Evolutionary conservation across 176 grass and related monocot species (phyloP).

Genomic region (Tillandsia leiboldiana): DNA sequence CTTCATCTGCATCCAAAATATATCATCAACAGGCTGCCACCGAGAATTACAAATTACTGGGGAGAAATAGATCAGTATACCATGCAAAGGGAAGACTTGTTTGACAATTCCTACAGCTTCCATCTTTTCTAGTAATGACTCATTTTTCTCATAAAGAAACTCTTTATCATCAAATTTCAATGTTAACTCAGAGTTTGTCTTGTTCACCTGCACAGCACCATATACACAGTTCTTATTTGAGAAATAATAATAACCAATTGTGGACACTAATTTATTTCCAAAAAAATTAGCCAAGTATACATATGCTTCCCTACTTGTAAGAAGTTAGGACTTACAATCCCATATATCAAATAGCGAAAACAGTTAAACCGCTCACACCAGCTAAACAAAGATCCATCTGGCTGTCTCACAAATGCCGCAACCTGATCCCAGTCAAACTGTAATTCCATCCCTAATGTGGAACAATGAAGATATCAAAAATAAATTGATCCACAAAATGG

Average conservation of each 20-base stretch:
- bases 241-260: slow-evolving; percentile 20
- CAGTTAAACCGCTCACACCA: slow-evolving; percentile 79
- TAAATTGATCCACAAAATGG: background rate
- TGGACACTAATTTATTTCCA: slow-evolving; percentile 1
- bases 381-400: slow-evolving; percentile 84
- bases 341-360: slow-evolving; percentile 71
- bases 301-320: background rate
- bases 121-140: slow-evolving; percentile 60
- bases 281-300: background rate
- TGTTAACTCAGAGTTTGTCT: slow-evolving; percentile 38
- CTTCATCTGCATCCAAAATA: slow-evolving; percentile 52
- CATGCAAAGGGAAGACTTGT: slow-evolving; percentile 86
- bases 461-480: slow-evolving; percentile 6
- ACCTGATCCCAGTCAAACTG: slow-evolving; percentile 96
- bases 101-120: slow-evolving; percentile 88
- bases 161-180: slow-evolving; percentile 60
- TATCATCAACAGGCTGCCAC: slow-evolving; percentile 2
- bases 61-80: slow-evolving; percentile 28
- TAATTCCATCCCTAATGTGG: slow-evolving; percentile 67
- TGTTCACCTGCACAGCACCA: slow-evolving; percentile 68
- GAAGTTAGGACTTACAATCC: slow-evolving; percentile 51
- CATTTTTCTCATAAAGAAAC: slow-evolving; percentile 38
- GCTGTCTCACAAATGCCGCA: slow-evolving; percentile 73
- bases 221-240: slow-evolving; percentile 19
- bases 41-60: slow-evolving; percentile 16